Base-by-base conservation (phyloP, 352 stramenopile species). In the Sclerospora graminicola region DNA sequence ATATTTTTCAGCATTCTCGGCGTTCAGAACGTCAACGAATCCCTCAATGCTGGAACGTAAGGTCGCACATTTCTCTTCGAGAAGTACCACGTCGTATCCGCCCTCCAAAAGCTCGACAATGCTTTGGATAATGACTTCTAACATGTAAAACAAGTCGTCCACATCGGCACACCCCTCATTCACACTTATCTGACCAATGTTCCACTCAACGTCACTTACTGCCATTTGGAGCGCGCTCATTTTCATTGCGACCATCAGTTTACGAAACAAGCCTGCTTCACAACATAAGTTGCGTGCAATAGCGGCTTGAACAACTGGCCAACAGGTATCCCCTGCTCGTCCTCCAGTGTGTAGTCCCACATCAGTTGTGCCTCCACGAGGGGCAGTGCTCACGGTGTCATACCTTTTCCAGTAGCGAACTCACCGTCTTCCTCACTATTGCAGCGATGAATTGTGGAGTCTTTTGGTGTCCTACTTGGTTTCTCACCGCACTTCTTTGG, bases 321-420 rank as follows among this genome's bases (percentile, higher is more conserved):
- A 85, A 33, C 69, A 82, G 1, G 65, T 82, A 34, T 67, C 65
- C 18, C 72, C 57, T 5, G 45, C 28, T 19, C 45, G 39, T 0
- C 55, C 59, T n/a, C n/a, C n/a, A n/a, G n/a, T n/a, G n/a, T n/a
- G n/a, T n/a, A n/a, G n/a, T n/a, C n/a, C n/a, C n/a, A n/a, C n/a
- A n/a, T n/a, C n/a, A n/a, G n/a, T n/a, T n/a, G n/a, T n/a, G n/a
- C n/a, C n/a, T n/a, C n/a, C 66, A 16, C 26, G 26, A 10, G 48
- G 27, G 41, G 45, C 8, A 13, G 35, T 26, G 13, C 20, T 35
- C 7, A 41, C 20, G 1, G 8, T 8, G 2, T 16, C 28, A 32
- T n/a, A n/a, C 16, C 8, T 10, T 37, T 30, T 16, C 16, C 15
- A 41, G 36, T 9, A 57, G 23, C 15, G 38, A 51, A 29, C 18